phyloP scores from a whole-genome alignment of 73 alveolate genomes.

The Paramecium biaurelia region DNA sequence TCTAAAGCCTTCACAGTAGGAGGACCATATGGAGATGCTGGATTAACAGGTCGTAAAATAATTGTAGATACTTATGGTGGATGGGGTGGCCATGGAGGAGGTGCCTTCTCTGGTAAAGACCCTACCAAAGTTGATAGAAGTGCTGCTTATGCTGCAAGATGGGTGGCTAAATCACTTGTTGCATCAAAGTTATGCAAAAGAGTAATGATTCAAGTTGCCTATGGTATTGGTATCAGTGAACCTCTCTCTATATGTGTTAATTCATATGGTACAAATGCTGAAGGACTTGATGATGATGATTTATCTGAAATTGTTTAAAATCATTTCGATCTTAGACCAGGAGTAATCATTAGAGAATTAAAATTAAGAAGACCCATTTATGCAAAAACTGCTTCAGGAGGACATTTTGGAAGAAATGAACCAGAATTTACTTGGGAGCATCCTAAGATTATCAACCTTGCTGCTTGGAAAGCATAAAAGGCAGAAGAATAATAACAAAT shows the following conservation, averaged over 20 bases:
- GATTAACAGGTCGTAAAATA: constrained; percentile 98
- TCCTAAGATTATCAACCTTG: constrained; percentile 58
- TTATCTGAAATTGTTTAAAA: constrained; percentile 71
- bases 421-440: constrained; percentile 83
- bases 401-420: constrained; percentile 90
- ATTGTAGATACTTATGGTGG: constrained; percentile 99
- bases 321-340: constrained; percentile 83
- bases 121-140: constrained; percentile 98
- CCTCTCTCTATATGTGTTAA: constrained; percentile 90
- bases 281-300: constrained; percentile 76
- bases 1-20: constrained; percentile 95
- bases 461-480: not conserved
- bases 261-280: constrained; percentile 83
- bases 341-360: constrained; percentile 77
- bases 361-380: constrained; percentile 78
- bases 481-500: not conserved
- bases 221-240: constrained; percentile 85
- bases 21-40: constrained; percentile 99
- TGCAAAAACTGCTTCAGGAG: constrained; percentile 82
- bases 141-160: constrained; percentile 98
- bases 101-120: constrained; percentile 98
- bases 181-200: constrained; percentile 83
- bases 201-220: constrained; percentile 88
- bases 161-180: constrained; percentile 95
- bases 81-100: constrained; percentile 97